Base-by-base conservation (phyloP, 176 grass and related monocot species). In the Pharus latifolius region DNA sequence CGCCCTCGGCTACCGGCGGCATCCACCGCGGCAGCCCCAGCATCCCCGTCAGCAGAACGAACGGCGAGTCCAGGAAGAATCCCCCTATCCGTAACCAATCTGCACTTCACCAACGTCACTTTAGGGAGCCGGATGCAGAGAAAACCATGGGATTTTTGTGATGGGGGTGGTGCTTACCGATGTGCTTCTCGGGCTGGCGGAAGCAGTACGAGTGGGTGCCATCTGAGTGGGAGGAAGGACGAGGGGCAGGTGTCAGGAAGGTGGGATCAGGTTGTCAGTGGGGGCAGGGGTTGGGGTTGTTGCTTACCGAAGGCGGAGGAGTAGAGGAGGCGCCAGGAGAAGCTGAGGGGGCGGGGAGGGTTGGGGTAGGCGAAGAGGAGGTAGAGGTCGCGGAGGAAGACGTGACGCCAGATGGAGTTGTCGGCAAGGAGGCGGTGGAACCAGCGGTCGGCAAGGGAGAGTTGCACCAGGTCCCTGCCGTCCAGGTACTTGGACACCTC, bases 401-500 rank as follows among this genome's bases (percentile, higher is more conserved):
- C 87, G 55, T 84, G 65, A 81, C 83, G 68, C 95, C 95, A 98
- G 70, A 98, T 86, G 53, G 75, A 80, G 24, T 98, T 84, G 56
- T 98, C 87, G 33, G 42, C 72, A 49, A 94, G 49, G 28, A 94
- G 82, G 67, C 41, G 74, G 70, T 15, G 51, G 77, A 98, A 98
- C 95, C 95, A 93, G 53, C 26, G 78, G 62, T 86, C 80, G 73
- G 68, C 73, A 12, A 30, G 11, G 72, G 79, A 72, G 35, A 98
- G 87, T 70, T 60, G 70, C 22, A 85, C 64, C 51, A 98, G 84
- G 80, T 98, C 90, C 25, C 13, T 51, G 16, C 90, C 95, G 42
- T 83, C 77, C 23, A 98, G 75, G 72, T 88, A 73, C 78, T 88
- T 98, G 62, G 90, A 87, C 22, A 98, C 87, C 84, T 98, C 95